Evolutionary conservation across 306 rosid species (phyloP).

Genomic region (Spatholobus suberectus): DNA sequence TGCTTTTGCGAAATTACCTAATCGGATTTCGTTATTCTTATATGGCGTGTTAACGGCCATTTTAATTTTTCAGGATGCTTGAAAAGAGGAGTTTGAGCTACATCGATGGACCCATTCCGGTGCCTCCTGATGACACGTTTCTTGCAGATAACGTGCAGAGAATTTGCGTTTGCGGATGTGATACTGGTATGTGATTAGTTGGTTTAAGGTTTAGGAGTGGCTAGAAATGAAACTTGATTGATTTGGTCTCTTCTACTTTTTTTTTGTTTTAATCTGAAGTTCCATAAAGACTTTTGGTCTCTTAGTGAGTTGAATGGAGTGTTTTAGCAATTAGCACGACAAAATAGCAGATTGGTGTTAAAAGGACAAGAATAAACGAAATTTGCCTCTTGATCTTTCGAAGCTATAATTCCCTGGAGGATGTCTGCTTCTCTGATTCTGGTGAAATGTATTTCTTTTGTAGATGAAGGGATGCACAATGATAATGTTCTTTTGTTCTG

Average conservation of each 20-base stretch:
- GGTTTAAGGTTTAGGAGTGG: background rate
- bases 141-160: constrained; percentile 81
- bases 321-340: background rate
- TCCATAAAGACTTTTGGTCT: background rate
- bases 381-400: background rate
- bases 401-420: background rate
- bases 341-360: background rate
- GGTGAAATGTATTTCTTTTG: constrained; percentile 31
- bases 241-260: background rate
- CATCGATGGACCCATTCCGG: constrained; percentile 73
- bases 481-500: constrained; percentile 88
- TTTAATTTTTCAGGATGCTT: constrained; percentile 72
- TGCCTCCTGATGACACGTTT: constrained; percentile 74
- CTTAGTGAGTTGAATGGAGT: background rate
- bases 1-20: constrained; percentile 8
- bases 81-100: constrained; percentile 95
- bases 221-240: background rate
- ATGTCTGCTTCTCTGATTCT: constrained; percentile 36
- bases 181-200: constrained; percentile 59
- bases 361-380: background rate
- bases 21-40: background rate
- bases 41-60: background rate
- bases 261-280: background rate
- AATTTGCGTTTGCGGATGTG: constrained; percentile 65
- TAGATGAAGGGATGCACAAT: constrained; percentile 76